Evolutionary conservation across 2,329 filamentous ascomycete species (phyloP), one percentile per base, ranked within the genome.

Genomic region (Mariannaea elegans): DNA sequence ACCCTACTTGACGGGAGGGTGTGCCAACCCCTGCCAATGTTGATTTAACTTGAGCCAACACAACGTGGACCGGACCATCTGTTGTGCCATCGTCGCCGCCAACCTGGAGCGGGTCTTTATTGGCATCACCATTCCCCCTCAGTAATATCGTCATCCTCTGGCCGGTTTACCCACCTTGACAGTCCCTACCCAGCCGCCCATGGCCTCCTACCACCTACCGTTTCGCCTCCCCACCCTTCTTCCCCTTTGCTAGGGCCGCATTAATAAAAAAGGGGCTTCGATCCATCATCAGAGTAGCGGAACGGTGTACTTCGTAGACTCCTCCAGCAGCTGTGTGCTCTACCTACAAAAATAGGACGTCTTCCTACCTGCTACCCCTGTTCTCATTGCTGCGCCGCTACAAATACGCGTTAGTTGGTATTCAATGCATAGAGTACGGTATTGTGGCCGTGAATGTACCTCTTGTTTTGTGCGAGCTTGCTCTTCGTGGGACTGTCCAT

Each of bases 111-210:
- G 56, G 56, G 49, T 38, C 50, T 29, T 34, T 27, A 57, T 61
- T 58, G 53, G 42, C 58, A 61, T 57, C 54, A 44, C 51, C 59
- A 58, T 61, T 50, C 29, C 47, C 44, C 31, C 46, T 59, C 29
- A 38, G 54, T 34, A 42, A 54, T 61, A 62, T 67, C 59, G 65
- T 62, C 67, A 67, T 70, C 62, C 61, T 21, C 19, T 61, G 64
- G 64, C 58, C 55, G 44, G 58, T 63, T 51, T 61, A 34, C 34
- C 46, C 48, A 18, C 41, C 48, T 41, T 36, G 32, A 36, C 14
- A 10, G 32, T n/a, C 32, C 6, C 32, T 36, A 13, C 6, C 32
- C 12, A 5, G 32, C 7, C 14, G 14, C 29, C 38, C 39, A 23
- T 44, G 24, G n/a, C 38, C 23, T 16, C 27, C 23, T 7, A 21